Base-by-base conservation (phyloP, 495 filamentous ascomycete genomes). In the Neurospora sp. region DNA sequence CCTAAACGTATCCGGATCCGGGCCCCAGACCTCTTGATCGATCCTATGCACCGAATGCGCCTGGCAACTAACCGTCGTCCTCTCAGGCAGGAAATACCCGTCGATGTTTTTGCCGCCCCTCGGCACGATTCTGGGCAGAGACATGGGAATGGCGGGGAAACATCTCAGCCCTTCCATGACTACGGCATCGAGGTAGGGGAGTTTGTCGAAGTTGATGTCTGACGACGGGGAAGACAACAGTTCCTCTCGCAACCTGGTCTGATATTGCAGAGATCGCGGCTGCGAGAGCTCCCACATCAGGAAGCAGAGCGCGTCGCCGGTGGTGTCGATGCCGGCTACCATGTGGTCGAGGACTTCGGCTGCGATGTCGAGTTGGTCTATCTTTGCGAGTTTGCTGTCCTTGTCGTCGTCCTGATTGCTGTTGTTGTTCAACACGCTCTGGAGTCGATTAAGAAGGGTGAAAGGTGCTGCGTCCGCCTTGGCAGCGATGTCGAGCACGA, bases 321-420 rank as follows among this genome's bases (percentile, higher is more conserved):
- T 91, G 3, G 90, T 91, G 74, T 91, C 90, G 72, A 91, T 90
- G 1, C 90, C 90, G 0, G 90, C 90, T 0, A 85, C 87, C 83
- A 86, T 85, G 74, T 86, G 85, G 69, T 86, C 85, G 61, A 86
- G 79, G 65, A 83, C 83, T 47, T 86, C 85, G 69, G 84, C 84
- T 0, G 84, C 83, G 59, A 83, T 81, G 71, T 86, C 84, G 8
- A 84, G 74, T 0, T 79, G 71, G 18, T 83, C 79, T 73, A 85
- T 74, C 9, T 70, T 18, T 4, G 59, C 53, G 44, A 16, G 7
- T 42, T 41, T 73, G 20, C 70, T 70, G 31, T 69, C 71, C 68
- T 80, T 76, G 39, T 76, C 14, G 27, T 61, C 53, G 0, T 35
- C 12, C 0, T 35, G 27, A 0, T 65, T 65, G 22, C 27, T 16